Base-by-base conservation (phyloP, 2,329 filamentous ascomycete genomes). In the Fonsecaea monophora region DNA sequence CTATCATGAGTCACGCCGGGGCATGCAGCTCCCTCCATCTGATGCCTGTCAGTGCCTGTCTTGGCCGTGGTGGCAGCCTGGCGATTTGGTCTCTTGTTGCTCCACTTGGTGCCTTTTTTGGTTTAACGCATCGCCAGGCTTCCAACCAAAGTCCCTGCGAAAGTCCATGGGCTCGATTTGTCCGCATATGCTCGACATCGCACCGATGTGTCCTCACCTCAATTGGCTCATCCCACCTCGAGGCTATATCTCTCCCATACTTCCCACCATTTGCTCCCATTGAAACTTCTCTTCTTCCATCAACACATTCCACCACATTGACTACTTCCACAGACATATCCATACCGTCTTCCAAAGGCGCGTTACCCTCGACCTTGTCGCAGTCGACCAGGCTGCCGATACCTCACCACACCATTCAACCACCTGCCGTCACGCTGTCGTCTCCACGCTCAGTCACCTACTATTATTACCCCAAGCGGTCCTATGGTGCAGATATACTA, bases 361-460 rank as follows among this genome's bases (percentile, higher is more conserved):
- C 60, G 37, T 53, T 60, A 35, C 37, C 59, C 38, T 55, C 18
- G 15, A 40, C 53, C 45, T 35, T 32, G n/a, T 59, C 50, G 62
- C 65, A 66, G 68, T 62, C 62, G 25, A 63, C 65, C 25, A 62
- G 57, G 60, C 68, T 70, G 68, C 57, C 53, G n/a, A 56, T 56
- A 54, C 34, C 35, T 21, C 57, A 10, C 32, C 56, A 13, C 59
- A 42, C 13, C 42, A 48, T 45, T 32, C 45, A 53, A 25, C 37
- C 53, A 21, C 54, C 60, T 56, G 37, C 58, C 45, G 64, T 68
- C 70, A 70, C 69, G 67, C 61, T 72, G 70, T 72, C 72, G 70
- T 35, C 68, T 69, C 65, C 64, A 64, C 71, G 70, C 58, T 62
- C 61, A 48, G 64, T 68, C 61, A 73, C 69, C 53, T 71, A 71